Evolutionary conservation across 768 basidiomycete species (phyloP), one percentile per base, ranked within the genome.

Genomic region (Austroboletus festivus): DNA sequence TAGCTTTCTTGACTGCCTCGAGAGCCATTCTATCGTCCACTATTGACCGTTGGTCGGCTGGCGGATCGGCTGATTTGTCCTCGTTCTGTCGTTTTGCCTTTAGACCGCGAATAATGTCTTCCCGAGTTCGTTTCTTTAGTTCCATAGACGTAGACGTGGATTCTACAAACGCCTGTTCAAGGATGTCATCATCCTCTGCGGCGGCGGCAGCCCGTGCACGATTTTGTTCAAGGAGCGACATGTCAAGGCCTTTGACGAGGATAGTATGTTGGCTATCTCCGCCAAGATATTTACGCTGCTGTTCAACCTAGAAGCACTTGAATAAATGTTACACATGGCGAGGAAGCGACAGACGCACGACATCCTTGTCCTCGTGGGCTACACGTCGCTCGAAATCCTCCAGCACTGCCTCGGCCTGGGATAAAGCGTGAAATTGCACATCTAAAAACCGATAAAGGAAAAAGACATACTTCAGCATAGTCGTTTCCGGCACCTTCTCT

Each of bases 211-310:
- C 73, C 33, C 84, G 82, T 3, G 86, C 85, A 67, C 84, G 92
- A 54, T 87, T 83, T 56, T 91, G 88, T 59, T 91, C 87, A 15
- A 96, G 74, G 7, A 96, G 78, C 0, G 90, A 86, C 55, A 86
- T 77, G 62, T 97, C 94, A 39, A 97, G 82, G 22, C 91, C 91
- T 61, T 93, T 95, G 35, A 93, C 89, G 11, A 93, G 80, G 48
- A 93, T 79, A 11, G 89, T 83, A 63, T 94, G 92, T 49, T 87
- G 78, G 35, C 83, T 81, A 63, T 95, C 90, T 31, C 91, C 89
- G 16, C 91, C 91, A 5, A 93, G 79, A 63, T 88, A 89, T 48
- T 73, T 75, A 30, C 92, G 75, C 60, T 90, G 79, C 46, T 81
- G 76, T 46, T 89, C 88, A 16, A 90, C 72, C 86, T 89, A 53